Conservation (phyloP, 441 rosid species). For the Populus hybrid region DNA sequence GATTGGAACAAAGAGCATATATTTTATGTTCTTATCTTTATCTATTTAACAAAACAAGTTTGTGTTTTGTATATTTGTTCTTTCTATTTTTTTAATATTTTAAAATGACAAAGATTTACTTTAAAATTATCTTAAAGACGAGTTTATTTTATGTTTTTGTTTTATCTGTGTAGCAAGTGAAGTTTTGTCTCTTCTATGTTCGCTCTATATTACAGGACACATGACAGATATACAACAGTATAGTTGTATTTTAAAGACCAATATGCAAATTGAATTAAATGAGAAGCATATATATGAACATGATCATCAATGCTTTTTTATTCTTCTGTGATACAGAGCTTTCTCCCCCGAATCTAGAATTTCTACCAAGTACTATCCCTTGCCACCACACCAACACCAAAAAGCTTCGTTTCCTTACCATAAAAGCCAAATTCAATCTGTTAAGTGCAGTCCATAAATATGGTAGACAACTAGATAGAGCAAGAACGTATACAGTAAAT, state of each 20-base stretch:
- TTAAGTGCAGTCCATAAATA: not conserved
- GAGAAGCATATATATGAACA: not conserved
- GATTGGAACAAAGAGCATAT: too few relatives aligned
- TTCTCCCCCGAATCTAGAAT: not conserved
- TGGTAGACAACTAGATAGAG: not conserved
- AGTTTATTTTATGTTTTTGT: too few relatives aligned
- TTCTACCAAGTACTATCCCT: not conserved
- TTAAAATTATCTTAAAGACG: too few relatives aligned
- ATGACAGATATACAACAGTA: too few relatives aligned
- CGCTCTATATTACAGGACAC: too few relatives aligned
- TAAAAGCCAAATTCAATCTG: not conserved
- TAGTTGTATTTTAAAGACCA: not conserved
- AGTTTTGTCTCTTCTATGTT: too few relatives aligned
- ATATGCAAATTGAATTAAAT: not conserved
- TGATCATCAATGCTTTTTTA: not conserved
- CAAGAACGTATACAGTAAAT: not conserved
- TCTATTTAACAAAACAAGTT: too few relatives aligned
- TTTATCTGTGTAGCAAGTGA: too few relatives aligned
- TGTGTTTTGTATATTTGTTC: too few relatives aligned
- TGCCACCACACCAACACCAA: not conserved
- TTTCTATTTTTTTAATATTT: too few relatives aligned
- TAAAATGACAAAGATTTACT: too few relatives aligned
- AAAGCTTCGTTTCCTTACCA: not conserved
- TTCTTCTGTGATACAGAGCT: not conserved
- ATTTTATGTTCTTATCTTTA: too few relatives aligned